Base-by-base conservation (phyloP, 768 basidiomycete species). In the Suillus sp. region DNA sequence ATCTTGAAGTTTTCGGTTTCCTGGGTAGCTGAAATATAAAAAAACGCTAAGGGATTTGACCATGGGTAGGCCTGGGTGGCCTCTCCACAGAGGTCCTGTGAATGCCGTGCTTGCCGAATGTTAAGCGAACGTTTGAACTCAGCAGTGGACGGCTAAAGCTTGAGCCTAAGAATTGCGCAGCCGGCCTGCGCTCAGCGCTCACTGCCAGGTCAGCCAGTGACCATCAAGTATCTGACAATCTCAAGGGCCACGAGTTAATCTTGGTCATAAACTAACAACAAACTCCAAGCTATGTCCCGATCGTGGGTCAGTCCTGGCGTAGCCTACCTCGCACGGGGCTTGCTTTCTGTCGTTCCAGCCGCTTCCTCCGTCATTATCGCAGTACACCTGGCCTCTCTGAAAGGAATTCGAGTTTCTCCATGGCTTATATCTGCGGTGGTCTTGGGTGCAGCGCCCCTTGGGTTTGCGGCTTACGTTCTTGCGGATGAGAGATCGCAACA, bases 271-370 rank as follows among this genome's bases (percentile, higher is more conserved):
- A 53, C 51, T n/a, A 10, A 16, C 5, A 53, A 32, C 11, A 13
- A 34, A 53, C 22, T 34, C 1, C 30, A 34, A 34, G 30, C 10
- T 10, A 60, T 60, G 51, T 37, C 8, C 9, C 47, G 30, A 59
- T 30, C 61, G 27, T 62, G 61, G 61, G 43, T 32, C 25, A 59
- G 66, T 3, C 74, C 73, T 1, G 75, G 75, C 16, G 47, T 75
- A 27, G 65, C 62, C 25, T 70, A 68, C 59, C 35, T 72, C 4
- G 60, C 64, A 18, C 71, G 67, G 30, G 61, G 51, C 57, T 35
- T 43, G 22, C 47, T 67, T 53, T 67, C 70, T 18, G 34, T 60
- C 18, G 6, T 72, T 30, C 69, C 66, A 3, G n/a, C 64, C n/a
- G 0, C 63, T 25, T 59, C 65, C 40, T 30, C 70, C 10, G 61